Evolutionary conservation across 352 stramenopile species (phyloP).

Genomic region (Thraustochytrium sp.): DNA sequence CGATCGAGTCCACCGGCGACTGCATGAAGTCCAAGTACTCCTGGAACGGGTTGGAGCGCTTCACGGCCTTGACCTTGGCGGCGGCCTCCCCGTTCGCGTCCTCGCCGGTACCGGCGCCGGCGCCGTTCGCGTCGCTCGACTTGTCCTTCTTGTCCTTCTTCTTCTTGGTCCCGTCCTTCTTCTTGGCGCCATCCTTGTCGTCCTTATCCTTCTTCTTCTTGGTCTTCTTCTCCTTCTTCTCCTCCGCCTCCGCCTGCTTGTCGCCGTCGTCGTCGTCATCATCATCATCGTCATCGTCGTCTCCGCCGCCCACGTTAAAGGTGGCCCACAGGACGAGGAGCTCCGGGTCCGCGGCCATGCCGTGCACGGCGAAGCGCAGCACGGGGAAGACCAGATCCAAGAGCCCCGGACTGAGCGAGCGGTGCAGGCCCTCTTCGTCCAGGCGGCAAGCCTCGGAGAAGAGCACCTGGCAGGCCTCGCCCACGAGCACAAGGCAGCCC

Average conservation of each 20-base stretch:
- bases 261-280: conserved; percentile 32
- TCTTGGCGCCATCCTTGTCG: conserved; percentile 19
- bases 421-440: background rate
- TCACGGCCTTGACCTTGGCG: background rate
- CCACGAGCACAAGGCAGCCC: background rate
- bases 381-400: conserved; percentile 20
- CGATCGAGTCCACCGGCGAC: conserved; percentile 23
- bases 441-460: background rate
- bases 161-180: background rate
- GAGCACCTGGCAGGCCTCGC: background rate
- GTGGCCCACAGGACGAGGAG: conserved; percentile 5
- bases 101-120: background rate
- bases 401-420: background rate
- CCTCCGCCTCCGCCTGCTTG: conserved; percentile 34
- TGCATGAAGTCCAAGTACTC: conserved; percentile 9
- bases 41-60: background rate
- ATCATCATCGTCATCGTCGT: conserved; percentile 37
- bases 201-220: conserved; percentile 28
- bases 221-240: conserved; percentile 37
- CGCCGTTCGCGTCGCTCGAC: background rate
- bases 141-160: background rate
- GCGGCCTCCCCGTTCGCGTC: background rate
- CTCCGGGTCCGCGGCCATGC: background rate
- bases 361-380: background rate
- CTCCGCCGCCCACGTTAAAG: background rate